phyloP scores from a whole-genome alignment of 805 yeast genomes.

The Wickerhamiella vanderwaltii region DNA sequence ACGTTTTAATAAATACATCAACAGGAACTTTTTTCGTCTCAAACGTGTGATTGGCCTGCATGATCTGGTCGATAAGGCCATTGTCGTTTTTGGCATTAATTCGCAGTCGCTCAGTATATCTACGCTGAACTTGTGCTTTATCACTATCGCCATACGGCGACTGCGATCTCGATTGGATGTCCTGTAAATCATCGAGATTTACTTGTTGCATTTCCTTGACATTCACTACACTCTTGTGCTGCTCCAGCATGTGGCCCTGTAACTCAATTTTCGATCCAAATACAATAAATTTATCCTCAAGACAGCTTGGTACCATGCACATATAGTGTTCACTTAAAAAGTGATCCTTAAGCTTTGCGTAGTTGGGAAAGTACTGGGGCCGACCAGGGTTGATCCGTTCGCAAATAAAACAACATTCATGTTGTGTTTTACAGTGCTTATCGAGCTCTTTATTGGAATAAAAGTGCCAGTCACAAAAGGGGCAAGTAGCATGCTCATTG shows the following conservation, averaged over 20 bases:
- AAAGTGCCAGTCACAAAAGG: constrained; percentile 62
- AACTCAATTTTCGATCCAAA: constrained; percentile 77
- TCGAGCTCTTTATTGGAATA: constrained; percentile 82
- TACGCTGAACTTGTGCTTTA: constrained; percentile 1
- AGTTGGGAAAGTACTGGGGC: constrained; percentile 69
- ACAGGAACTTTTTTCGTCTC: constrained; percentile 18
- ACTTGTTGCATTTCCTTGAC: constrained; percentile 25
- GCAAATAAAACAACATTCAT: constrained; percentile 85
- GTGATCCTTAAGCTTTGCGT: constrained; percentile 62
- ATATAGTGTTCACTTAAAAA: constrained; percentile 61
- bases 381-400: constrained; percentile 42
- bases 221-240: constrained; percentile 51
- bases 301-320: constrained; percentile 64
- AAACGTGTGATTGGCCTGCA: constrained; percentile 19
- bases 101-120: constrained; percentile 20
- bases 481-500: constrained; percentile 62
- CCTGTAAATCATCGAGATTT: constrained; percentile 9
- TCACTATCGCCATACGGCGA: background rate
- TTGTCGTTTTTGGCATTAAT: constrained; percentile 26
- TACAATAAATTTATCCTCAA: constrained; percentile 85
- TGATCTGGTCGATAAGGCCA: constrained; percentile 20
- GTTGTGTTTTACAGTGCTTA: constrained; percentile 67
- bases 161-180: constrained; percentile 5
- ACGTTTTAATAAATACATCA: constrained; percentile 18
- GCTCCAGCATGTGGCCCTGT: constrained; percentile 75